Percentiles rank a stretch among this genome's conserved stretches.
Evolutionary conservation across 2,329 filamentous ascomycete species (phyloP).

Genomic region (Helotiales sp.): DNA sequence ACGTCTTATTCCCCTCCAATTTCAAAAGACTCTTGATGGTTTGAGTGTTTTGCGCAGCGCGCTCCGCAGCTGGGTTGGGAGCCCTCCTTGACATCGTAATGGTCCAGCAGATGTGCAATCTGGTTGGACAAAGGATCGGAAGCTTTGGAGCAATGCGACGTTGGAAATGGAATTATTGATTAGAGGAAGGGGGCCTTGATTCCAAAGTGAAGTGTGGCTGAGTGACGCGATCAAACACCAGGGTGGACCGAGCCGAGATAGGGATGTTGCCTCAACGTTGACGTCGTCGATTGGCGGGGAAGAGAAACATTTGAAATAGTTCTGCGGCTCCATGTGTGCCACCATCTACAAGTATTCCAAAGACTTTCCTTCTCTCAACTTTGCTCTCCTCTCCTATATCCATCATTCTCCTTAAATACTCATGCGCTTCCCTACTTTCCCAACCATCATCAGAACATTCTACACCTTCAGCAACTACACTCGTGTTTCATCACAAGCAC

Average conservation of each 20-base stretch:
- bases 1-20: conserved; percentile 92
- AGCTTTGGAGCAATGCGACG: conserved; percentile 8
- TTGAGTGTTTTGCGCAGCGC: conserved; percentile 88
- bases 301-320: conserved; percentile 24
- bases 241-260: conserved; percentile 3
- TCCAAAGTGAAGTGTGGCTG: conserved; percentile 21
- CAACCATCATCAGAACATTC: conserved; percentile 46
- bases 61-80: conserved; percentile 77
- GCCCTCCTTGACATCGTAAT: conserved; percentile 79
- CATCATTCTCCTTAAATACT: conserved; percentile 27
- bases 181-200: conserved; percentile 19
- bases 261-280: conserved; percentile 7
- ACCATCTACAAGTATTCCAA: conserved; percentile 22
- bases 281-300: conserved; percentile 22
- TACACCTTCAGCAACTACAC: conserved; percentile 49
- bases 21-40: conserved; percentile 95
- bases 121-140: neutral
- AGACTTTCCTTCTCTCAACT: conserved; percentile 4
- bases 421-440: conserved; percentile 52
- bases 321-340: conserved; percentile 15
- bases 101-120: conserved; percentile 16
- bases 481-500: conserved; percentile 24
- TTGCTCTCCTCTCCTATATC: neutral
- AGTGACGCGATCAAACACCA: conserved; percentile 1
- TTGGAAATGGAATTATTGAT: conserved; percentile 3